Base-by-base conservation (phyloP, 148 eudicot species). In the Nyssa sinensis region DNA sequence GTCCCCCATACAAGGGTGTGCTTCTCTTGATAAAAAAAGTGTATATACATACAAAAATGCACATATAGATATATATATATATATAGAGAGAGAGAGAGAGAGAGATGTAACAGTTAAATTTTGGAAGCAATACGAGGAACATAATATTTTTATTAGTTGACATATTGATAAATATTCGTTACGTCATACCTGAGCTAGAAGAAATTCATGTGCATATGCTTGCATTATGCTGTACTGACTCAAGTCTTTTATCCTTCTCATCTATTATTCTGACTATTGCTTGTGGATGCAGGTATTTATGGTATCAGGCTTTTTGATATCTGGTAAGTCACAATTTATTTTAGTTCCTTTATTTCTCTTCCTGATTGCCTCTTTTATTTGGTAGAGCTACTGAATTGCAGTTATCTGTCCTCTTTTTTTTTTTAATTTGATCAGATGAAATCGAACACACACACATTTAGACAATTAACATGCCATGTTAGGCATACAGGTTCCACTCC, bases 201-300 rank as follows among this genome's bases (percentile, higher is more conserved):
- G 47, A 11, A 14, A 14, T 27, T 69, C 37, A 51, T 49, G 23
- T 24, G 37, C n/a, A n/a, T n/a, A n/a, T n/a, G n/a, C n/a, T n/a
- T n/a, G 17, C 60, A n/a, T 27, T 51, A 47, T 16, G 30, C 23
- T 63, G 3, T 61, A 37, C 51, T 63, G 28, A 7, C 24, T 5
- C 25, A 9, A 17, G 17, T 25, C 33, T 2, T 30, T 11, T 37
- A 34, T 73, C 68, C 28, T 73, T 61, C 51, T 44, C 51, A 29
- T 23, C 47, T 33, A 11, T 44, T 67, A 35, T 55, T 14, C 41
- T 60, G 62, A 60, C 69, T 31, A 35, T 17, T 60, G 31, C n/a
- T 60, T 70, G 35, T 83, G 75, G 62, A 63, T 85, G 83, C 96
- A 93, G 98, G 90, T 86, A 75, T 60, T 89, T 64, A 82, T 93